Percentiles rank a stretch among this genome's conserved stretches.
Conservation (phyloP, 2,329 filamentous ascomycete species). For the Ambrosiella beaveri region DNA sequence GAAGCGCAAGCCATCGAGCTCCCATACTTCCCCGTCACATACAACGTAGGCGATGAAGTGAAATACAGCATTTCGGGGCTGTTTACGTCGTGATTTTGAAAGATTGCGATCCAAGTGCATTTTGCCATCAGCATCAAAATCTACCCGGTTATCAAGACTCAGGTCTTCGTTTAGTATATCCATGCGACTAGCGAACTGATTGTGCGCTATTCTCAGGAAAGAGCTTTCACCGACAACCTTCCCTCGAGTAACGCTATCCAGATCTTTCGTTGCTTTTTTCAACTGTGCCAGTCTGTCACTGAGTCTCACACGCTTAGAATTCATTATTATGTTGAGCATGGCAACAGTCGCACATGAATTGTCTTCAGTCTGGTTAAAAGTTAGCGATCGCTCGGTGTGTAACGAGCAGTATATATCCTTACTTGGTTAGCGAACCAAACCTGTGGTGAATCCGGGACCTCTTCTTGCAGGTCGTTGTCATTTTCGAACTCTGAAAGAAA, state of each 20-base stretch:
- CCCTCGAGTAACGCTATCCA: slow-evolving; percentile 59
- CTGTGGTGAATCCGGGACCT: slow-evolving; percentile 29
- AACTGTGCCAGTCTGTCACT: slow-evolving; percentile 56
- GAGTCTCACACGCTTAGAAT: slow-evolving; percentile 47
- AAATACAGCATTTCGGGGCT: slow-evolving; percentile 43
- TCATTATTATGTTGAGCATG: slow-evolving; percentile 86
- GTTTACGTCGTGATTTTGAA: slow-evolving; percentile 18
- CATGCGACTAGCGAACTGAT: slow-evolving; percentile 66
- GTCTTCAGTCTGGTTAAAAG: slow-evolving; percentile 38
- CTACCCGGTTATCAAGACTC: slow-evolving; percentile 39
- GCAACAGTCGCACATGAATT: slow-evolving; percentile 90
- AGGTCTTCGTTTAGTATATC: slow-evolving; percentile 62
- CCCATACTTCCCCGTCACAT: slow-evolving; percentile 59
- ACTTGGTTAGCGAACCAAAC: slow-evolving; percentile 95
- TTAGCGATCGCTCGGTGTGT: slow-evolving; percentile 20
- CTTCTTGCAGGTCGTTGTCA: slow-evolving; percentile 32
- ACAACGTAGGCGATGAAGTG: slow-evolving; percentile 88
- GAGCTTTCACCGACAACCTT: slow-evolving; percentile 55
- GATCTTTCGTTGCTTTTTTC: slow-evolving; percentile 49
- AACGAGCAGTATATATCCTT: slow-evolving; percentile 11
- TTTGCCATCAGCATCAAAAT: slow-evolving; percentile 16
- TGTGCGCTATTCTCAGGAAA: slow-evolving; percentile 69
- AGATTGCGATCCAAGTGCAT: slow-evolving; percentile 18
- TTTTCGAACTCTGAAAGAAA: slow-evolving; percentile 63
- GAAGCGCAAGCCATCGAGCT: slow-evolving; percentile 67